phyloP scores from a whole-genome alignment of 495 filamentous ascomycete genomes.

The Bathelium albidoporum region DNA sequence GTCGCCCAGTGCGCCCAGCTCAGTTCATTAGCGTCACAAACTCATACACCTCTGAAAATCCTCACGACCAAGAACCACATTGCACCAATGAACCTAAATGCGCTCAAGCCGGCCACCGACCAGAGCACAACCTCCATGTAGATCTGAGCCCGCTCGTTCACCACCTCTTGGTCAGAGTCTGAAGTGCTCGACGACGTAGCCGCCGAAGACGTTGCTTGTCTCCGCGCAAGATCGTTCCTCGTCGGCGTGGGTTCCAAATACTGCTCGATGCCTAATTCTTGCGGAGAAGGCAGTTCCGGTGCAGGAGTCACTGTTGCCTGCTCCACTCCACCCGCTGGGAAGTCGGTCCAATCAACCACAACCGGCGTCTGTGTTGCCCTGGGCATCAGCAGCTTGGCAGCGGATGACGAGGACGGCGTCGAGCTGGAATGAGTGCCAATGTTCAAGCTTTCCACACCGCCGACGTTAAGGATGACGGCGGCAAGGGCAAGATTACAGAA shows the following conservation, averaged over 20 bases:
- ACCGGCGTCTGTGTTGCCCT: background rate
- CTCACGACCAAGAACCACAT: slow-evolving; percentile 92
- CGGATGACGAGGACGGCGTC: background rate
- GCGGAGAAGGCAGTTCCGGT: background rate
- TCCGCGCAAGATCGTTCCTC: background rate
- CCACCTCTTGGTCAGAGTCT: slow-evolving; percentile 29
- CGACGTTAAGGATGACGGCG: slow-evolving; percentile 78
- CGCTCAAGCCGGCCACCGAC: slow-evolving; percentile 76
- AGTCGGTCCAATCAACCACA: background rate
- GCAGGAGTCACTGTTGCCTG: background rate
- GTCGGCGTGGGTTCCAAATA: background rate
- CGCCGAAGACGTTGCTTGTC: slow-evolving; percentile 1
- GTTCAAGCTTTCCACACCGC: slow-evolving; percentile 61
- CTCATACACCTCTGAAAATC: slow-evolving; percentile 53
- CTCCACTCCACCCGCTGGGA: background rate
- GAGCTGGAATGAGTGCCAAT: background rate
- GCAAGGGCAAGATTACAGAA: slow-evolving; percentile 86
- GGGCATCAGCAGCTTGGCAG: background rate
- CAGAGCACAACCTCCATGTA: slow-evolving; percentile 90
- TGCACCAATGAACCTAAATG: slow-evolving; percentile 84
- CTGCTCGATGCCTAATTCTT: background rate
- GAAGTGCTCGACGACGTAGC: background rate
- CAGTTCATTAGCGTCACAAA: background rate
- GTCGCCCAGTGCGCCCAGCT: background rate
- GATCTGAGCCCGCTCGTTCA: slow-evolving; percentile 47